Evolutionary conservation across 1,284 basidiomycete genomes (phyloP), one percentile per base, ranked within the genome.

Genomic region (Gymnopus androsaceus): DNA sequence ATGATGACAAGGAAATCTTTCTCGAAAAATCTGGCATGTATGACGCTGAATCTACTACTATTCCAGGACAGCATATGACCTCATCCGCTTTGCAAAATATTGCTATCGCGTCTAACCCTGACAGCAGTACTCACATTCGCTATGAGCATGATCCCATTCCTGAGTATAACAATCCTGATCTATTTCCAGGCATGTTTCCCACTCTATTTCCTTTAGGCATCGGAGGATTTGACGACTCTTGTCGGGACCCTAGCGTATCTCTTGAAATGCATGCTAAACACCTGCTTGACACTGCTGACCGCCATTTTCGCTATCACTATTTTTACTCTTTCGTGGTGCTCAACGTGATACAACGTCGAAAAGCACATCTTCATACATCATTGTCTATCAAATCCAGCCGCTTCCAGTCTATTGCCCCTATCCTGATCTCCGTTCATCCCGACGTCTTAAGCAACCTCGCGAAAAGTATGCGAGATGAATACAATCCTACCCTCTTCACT

Each of bases 171-270:
- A 68, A 72, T 57, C 63, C 65, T 2, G 17, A 37, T n/a, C 48
- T 72, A 2, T 65, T 71, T 50, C 69, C 68, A 17, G 62, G 61
- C 4, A 67, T 71, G 61, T 72, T 61, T 61, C 69, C 69, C 4
- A 70, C 67, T 3, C 54, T 72, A 6, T 72, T 67, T 61, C 71
- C 71, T 3, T 69, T 67, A 59, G 70, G 72, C 3, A 48, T 63
- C 33, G 71, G 72, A 11, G 72, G 70, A 0, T 69, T 70, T 58
- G 67, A 71, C 8, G 64, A 70, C 46, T 17, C n/a, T 1, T 2
- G 14, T 8, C 51, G 66, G 1, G 31, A n/a, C 3, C 34, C 30
- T 0, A 14, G 27, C 1, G 15, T 72, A 15, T 56, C 54, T 0
- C 50, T 69, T 5, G 42, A 62, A 37, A 25, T 34, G 2, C 67